Percentiles rank a stretch among this genome's conserved stretches.
Conservation (phyloP, 2,329 filamentous ascomycete species). For the Dactylellina drechsleri region DNA sequence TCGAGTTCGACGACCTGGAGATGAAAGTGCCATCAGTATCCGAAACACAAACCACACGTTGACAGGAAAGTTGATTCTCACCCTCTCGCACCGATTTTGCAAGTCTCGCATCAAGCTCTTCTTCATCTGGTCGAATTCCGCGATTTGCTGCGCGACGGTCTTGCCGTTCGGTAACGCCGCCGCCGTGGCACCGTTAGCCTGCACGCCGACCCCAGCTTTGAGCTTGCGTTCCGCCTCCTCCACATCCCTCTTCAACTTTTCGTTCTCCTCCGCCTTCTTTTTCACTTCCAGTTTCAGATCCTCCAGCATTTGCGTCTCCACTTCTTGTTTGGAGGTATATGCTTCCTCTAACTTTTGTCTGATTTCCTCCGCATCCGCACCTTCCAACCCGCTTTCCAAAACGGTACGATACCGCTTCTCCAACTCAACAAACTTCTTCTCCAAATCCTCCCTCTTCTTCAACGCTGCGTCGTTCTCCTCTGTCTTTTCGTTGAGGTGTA, state of each 20-base stretch:
- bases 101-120: conserved; percentile 99
- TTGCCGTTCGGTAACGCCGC: conserved; percentile 77
- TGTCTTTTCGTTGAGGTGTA: conserved; percentile 78
- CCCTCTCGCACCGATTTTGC: conserved; percentile 96
- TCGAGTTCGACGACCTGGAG: conserved; percentile 83
- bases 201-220: conserved; percentile 71
- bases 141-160: conserved; percentile 95
- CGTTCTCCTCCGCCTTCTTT: conserved; percentile 82
- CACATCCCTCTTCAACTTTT: conserved; percentile 80
- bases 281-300: conserved; percentile 80
- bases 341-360: conserved; percentile 81
- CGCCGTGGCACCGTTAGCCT: conserved; percentile 69
- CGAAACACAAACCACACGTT: conserved; percentile 11
- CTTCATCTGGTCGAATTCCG: conserved; percentile 99
- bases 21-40: conserved; percentile 22
- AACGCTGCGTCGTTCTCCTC: conserved; percentile 72
- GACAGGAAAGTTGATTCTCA: conserved; percentile 29
- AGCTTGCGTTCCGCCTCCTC: conserved; percentile 80
- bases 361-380: conserved; percentile 83
- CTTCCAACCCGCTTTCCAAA: conserved; percentile 79
- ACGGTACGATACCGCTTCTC: conserved; percentile 87
- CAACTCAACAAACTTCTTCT: conserved; percentile 76
- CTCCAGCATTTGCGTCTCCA: conserved; percentile 76
- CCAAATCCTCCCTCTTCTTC: conserved; percentile 78
- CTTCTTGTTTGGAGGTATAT: conserved; percentile 78